These are phyloP conservation scores for Monilinia aucupariae DNA, from an alignment of 2,329 filamentous ascomycete species.

Conservation along the genomic window DNA sequence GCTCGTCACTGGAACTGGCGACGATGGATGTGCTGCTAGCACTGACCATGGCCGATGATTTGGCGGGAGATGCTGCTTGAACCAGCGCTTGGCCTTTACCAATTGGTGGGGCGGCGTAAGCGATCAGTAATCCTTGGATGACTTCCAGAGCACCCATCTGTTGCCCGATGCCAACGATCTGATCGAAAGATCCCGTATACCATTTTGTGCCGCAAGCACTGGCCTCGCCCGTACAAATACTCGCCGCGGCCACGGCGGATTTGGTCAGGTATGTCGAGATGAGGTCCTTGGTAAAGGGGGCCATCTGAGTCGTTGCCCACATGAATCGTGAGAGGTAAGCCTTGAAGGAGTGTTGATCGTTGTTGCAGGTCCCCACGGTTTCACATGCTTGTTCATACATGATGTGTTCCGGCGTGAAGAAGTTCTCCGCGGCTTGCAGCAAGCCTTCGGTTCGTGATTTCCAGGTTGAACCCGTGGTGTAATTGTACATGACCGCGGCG, in stretches of 20 bases:
- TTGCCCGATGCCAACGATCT: slow-evolving; percentile 51
- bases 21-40: not conserved
- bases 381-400: slow-evolving; percentile 67
- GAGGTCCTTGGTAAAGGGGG: slow-evolving; percentile 47
- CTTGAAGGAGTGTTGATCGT: slow-evolving; percentile 64
- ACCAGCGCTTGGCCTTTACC: slow-evolving; percentile 19
- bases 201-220: slow-evolving; percentile 54
- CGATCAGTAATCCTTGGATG: slow-evolving; percentile 53
- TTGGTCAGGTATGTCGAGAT: slow-evolving; percentile 46
- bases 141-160: slow-evolving; percentile 61
- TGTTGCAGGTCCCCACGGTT: slow-evolving; percentile 49
- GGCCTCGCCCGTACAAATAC: slow-evolving; percentile 51
- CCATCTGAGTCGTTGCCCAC: slow-evolving; percentile 51
- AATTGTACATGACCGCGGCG: slow-evolving; percentile 57
- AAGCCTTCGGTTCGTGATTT: slow-evolving; percentile 47
- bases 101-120: slow-evolving; percentile 32
- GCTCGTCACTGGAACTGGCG: not conserved
- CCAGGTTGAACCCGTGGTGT: slow-evolving; percentile 51
- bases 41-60: not conserved
- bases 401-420: slow-evolving; percentile 53
- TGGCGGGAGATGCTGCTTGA: slow-evolving; percentile 11
- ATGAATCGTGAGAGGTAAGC: slow-evolving; percentile 61
- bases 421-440: slow-evolving; percentile 46
- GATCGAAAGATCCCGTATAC: slow-evolving; percentile 54
- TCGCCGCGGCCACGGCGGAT: slow-evolving; percentile 51